These are phyloP conservation scores for Cercophora sp. DNA, from an alignment of 495 filamentous ascomycete genomes.

Conservation along the genomic window DNA sequence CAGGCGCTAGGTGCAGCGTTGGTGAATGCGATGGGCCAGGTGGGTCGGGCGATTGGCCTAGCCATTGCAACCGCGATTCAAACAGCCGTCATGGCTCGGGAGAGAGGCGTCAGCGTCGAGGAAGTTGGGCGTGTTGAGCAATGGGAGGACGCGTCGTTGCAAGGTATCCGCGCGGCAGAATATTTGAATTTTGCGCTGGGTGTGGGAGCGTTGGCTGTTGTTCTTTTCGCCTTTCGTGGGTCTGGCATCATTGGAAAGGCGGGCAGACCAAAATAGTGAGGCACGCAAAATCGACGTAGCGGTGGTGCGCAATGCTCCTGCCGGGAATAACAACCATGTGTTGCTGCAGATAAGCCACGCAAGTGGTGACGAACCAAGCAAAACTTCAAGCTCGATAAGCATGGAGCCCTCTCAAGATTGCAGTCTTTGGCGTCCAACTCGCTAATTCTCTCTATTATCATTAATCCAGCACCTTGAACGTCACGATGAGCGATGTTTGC, in stretches of 20 bases:
- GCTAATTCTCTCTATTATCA: too few species aligned
- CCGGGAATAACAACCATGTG: neutral
- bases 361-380: neutral
- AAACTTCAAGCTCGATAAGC: too few species aligned
- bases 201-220: constrained; percentile 32
- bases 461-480: too few species aligned
- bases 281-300: neutral
- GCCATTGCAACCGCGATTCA: constrained; percentile 57
- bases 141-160: constrained; percentile 42
- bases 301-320: neutral
- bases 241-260: constrained; percentile 43
- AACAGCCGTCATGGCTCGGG: constrained; percentile 47
- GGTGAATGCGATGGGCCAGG: constrained; percentile 55
- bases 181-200: constrained; percentile 51
- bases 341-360: neutral
- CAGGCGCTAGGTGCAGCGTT: constrained; percentile 59
- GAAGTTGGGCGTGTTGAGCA: constrained; percentile 29
- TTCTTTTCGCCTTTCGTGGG: constrained; percentile 39
- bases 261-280: neutral
- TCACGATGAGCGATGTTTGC: too few species aligned
- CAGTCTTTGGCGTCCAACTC: too few species aligned
- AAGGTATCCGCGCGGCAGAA: constrained; percentile 48
- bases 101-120: constrained; percentile 36
- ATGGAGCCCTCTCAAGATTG: too few species aligned
- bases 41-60: constrained; percentile 55